Base-by-base conservation (phyloP, 352 stramenopile genomes). In the Phytophthora palmivora region DNA sequence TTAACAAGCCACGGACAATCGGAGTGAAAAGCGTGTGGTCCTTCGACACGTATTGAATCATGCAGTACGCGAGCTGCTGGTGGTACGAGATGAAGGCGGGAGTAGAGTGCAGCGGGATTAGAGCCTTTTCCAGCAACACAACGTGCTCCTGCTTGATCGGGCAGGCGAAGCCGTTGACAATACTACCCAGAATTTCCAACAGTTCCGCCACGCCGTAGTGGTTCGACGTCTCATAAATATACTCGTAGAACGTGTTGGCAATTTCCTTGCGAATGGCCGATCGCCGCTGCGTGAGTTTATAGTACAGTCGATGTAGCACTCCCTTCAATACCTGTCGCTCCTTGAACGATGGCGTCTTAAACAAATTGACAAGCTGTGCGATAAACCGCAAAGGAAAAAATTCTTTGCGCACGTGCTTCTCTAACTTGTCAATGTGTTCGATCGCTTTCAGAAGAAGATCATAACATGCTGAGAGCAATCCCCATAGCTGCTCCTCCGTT, bases 171-270 rank as follows among this genome's bases (percentile, higher is more conserved):
- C 88, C 88, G 55, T 96, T 96, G 24, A 96, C 87, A 53, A 96
- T 96, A 58, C 85, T 94, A 52, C 88, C 88, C 37, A 96, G 58
- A 32, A 96, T 94, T 67, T 95, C 87, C 41, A 96, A 68, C 45
- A 96, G 68, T 69, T 96, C 88, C 24, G 87, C 87, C 53, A 96
- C 84, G 58, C 88, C 88, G 62, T 94, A 92, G 70, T 96, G 84
- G 54, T 92, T 94, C 71, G 74, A 87, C 26, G 75, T 92, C 82
- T 96, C 88, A 91, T 96, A 96, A 89, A 95, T 93, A 91, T 94
- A 96, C 82, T 92, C 86, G 77, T 94, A 95, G 60, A 96, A 95
- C 54, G 86, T 78, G 65, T 95, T 74, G 57, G 86, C 82, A 72
- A 96, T 95, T 67, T 94, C 84, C 67, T 92, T 91, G 46, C 88